A percentile compares a stretch with the other conserved stretches of the same genome.
These are phyloP conservation scores for Opeltia flavorubescens DNA, from an alignment of 495 filamentous ascomycete genomes.

Conservation along the genomic window DNA sequence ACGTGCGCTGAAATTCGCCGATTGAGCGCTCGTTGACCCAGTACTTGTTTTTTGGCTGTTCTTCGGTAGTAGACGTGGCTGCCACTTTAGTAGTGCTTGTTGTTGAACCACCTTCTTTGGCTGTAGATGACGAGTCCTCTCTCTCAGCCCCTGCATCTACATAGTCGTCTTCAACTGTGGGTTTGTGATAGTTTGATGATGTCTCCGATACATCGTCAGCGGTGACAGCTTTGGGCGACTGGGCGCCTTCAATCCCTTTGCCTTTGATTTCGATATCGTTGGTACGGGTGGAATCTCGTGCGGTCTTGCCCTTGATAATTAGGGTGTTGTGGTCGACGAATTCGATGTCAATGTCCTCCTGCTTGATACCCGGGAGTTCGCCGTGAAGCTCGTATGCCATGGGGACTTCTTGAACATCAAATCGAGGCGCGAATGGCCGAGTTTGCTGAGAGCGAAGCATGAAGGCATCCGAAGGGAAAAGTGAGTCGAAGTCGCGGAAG, in stretches of 20 bases:
- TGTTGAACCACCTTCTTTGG: not conserved
- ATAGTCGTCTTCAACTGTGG: slow-evolving; percentile 50
- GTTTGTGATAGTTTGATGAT: slow-evolving; percentile 28
- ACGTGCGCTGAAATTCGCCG: slow-evolving; percentile 66
- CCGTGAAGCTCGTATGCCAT: slow-evolving; percentile 68
- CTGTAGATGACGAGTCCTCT: slow-evolving; percentile 1
- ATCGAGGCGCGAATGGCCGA: slow-evolving; percentile 50
- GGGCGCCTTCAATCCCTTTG: slow-evolving; percentile 10
- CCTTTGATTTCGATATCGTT: slow-evolving; percentile 23
- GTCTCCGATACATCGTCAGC: slow-evolving; percentile 23
- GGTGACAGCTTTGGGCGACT: slow-evolving; percentile 7
- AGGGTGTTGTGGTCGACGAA: slow-evolving; percentile 72
- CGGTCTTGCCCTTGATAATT: slow-evolving; percentile 52
- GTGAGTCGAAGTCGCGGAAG: slow-evolving; percentile 25
- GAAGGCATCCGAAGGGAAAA: slow-evolving; percentile 23
- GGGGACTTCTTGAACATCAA: slow-evolving; percentile 63
- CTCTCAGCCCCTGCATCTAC: slow-evolving; percentile 19
- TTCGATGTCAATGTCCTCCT: slow-evolving; percentile 66
- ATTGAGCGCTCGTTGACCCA: slow-evolving; percentile 71
- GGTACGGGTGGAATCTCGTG: slow-evolving; percentile 33
- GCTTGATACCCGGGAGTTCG: slow-evolving; percentile 73
- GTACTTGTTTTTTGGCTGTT: slow-evolving; percentile 41
- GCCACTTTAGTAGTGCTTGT: not conserved
- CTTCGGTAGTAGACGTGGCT: not conserved
- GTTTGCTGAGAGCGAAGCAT: slow-evolving; percentile 9